Conservation (phyloP, 1,284 basidiomycete species). For the Ustilago lituana region DNA sequence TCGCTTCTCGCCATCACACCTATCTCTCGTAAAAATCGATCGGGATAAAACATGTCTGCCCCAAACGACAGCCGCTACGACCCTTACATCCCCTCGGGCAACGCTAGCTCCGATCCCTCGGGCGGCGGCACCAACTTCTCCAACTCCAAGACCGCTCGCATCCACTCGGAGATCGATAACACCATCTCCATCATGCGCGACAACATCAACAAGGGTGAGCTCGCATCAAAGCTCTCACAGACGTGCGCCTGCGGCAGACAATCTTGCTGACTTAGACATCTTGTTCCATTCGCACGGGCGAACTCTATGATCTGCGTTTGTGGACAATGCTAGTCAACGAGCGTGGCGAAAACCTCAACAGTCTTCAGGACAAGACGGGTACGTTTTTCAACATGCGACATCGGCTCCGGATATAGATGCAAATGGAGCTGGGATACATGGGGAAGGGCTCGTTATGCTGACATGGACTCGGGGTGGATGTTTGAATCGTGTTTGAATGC, state of each 20-base stretch:
- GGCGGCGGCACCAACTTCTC: constrained; percentile 53
- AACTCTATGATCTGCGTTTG: too few species aligned
- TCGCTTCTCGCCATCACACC: constrained; percentile 7
- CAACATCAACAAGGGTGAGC: constrained; percentile 75
- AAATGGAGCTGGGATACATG: too few species aligned
- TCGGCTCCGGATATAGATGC: too few species aligned
- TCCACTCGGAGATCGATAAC: constrained; percentile 66
- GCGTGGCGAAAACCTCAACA: constrained; percentile 91
- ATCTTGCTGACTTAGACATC: too few species aligned
- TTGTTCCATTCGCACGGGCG: too few species aligned
- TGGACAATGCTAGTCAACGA: constrained; percentile 78
- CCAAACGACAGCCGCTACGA: constrained; percentile 60
- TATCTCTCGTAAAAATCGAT: background rate
- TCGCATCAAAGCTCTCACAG: too few species aligned
- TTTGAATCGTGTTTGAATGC: background rate
- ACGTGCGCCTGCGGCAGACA: too few species aligned
- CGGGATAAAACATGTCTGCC: constrained; percentile 41
- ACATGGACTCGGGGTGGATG: too few species aligned
- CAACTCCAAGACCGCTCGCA: constrained; percentile 61
- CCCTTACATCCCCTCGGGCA: constrained; percentile 64
- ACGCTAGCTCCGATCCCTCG: constrained; percentile 46
- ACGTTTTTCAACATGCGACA: too few species aligned
- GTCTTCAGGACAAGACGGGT: constrained; percentile 98
- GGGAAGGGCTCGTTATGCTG: too few species aligned
- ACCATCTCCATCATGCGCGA: constrained; percentile 87